Conservation (phyloP, 352 stramenopile species). For the Phytopythium boreale region DNA sequence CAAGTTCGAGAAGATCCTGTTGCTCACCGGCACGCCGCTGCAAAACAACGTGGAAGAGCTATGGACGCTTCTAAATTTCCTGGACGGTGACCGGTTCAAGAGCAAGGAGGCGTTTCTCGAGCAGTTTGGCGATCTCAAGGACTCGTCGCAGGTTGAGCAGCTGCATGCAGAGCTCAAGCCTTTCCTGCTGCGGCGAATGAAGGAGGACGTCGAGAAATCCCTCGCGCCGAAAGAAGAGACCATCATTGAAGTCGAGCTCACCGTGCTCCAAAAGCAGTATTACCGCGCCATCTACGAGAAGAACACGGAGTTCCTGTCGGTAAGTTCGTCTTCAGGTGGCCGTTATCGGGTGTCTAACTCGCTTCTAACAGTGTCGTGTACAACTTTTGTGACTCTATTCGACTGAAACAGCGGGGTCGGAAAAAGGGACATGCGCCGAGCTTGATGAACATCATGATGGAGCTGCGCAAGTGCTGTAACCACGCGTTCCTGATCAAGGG, state of each 20-base stretch:
- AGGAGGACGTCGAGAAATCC: slow-evolving; percentile 89
- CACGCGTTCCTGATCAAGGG: slow-evolving; percentile 92
- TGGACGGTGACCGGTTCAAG: slow-evolving; percentile 93
- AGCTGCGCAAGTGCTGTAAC: slow-evolving; percentile 95
- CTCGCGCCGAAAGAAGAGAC: slow-evolving; percentile 88
- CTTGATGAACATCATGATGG: slow-evolving; percentile 93
- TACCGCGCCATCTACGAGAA: slow-evolving; percentile 92
- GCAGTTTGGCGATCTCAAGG: slow-evolving; percentile 93
- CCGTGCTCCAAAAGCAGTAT: slow-evolving; percentile 89
- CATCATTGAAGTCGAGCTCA: slow-evolving; percentile 91
- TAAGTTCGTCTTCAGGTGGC: slow-evolving; percentile 5
- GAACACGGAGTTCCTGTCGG: slow-evolving; percentile 90
- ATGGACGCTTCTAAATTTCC: slow-evolving; percentile 99
- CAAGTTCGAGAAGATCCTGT: slow-evolving; percentile 79
- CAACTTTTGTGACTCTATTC: not conserved
- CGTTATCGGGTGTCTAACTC: not conserved
- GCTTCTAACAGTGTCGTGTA: not conserved
- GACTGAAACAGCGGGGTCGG: slow-evolving; percentile 31
- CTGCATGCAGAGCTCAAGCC: slow-evolving; percentile 85
- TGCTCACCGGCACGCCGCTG: slow-evolving; percentile 90
- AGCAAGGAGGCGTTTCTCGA: slow-evolving; percentile 93
- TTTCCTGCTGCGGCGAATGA: slow-evolving; percentile 85
- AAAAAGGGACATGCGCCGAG: slow-evolving; percentile 73
- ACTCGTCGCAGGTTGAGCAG: slow-evolving; percentile 84
- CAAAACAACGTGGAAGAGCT: slow-evolving; percentile 92